These are phyloP conservation scores for Periconia sp. DNA, from an alignment of 2,329 filamentous ascomycete genomes.

Conservation along the genomic window DNA sequence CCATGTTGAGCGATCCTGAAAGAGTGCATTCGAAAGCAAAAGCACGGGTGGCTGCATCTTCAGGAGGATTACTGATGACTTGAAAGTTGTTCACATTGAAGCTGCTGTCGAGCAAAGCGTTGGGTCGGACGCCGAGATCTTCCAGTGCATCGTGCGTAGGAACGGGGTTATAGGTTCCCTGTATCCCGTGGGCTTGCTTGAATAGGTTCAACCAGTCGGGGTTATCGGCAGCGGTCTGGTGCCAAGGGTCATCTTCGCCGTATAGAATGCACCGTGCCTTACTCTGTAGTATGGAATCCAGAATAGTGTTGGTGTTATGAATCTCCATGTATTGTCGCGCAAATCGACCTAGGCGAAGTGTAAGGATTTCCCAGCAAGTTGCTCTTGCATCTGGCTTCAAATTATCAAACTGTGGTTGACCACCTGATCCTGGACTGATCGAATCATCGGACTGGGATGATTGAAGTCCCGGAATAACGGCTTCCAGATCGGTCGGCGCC, in stretches of 20 bases:
- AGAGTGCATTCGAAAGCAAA: conserved; percentile 30
- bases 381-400: conserved; percentile 19
- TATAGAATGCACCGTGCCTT: conserved; percentile 53
- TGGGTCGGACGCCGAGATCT: conserved; percentile 32
- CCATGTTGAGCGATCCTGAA: conserved; percentile 22
- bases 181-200: conserved; percentile 52
- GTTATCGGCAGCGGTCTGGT: conserved; percentile 45
- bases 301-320: conserved; percentile 41
- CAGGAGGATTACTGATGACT: conserved; percentile 8
- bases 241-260: conserved; percentile 52
- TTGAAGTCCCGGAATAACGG: conserved; percentile 20
- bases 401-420: background rate
- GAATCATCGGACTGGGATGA: conserved; percentile 1
- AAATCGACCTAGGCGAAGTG: conserved; percentile 48
- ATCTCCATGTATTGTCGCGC: conserved; percentile 43
- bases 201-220: conserved; percentile 52
- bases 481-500: conserved; percentile 28
- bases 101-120: conserved; percentile 28
- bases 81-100: conserved; percentile 33
- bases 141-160: conserved; percentile 32
- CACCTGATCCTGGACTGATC: conserved; percentile 11
- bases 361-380: conserved; percentile 55
- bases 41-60: conserved; percentile 14
- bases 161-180: conserved; percentile 6
- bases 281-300: conserved; percentile 53